Conservation (phyloP, 129 eudicot species). For the Kitagawia praeruptora region DNA sequence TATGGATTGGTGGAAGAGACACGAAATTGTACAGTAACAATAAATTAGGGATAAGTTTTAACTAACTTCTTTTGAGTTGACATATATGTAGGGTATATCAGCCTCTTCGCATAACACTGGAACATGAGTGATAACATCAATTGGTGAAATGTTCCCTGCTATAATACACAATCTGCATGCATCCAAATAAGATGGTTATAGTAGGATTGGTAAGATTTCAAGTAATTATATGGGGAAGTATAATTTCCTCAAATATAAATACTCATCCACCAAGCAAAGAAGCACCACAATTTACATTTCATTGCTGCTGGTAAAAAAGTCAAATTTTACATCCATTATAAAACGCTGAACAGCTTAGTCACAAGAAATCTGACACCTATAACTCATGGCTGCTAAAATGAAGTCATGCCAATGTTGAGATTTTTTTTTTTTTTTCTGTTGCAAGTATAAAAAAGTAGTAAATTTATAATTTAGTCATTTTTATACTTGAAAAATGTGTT, state of each 20-base stretch:
- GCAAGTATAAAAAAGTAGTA: background rate
- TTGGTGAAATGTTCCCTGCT: constrained; percentile 96
- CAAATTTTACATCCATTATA: background rate
- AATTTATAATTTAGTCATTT: too few relatives aligned
- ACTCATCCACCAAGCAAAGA: background rate
- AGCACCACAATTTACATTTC: background rate
- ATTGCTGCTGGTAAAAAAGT: background rate
- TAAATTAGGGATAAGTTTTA: background rate
- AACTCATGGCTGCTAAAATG: background rate
- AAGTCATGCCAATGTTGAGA: background rate
- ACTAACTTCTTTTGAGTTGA: constrained; percentile 88
- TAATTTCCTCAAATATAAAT: background rate
- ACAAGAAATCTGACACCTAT: background rate
- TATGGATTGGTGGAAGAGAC: background rate
- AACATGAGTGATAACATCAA: constrained; percentile 95
- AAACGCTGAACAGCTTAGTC: background rate
- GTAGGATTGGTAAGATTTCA: background rate
- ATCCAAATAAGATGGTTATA: constrained; percentile 4
- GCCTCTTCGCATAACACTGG: constrained; percentile 90
- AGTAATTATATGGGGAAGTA: background rate
- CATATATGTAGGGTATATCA: constrained; percentile 78
- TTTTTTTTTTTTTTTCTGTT: background rate
- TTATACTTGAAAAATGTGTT: background rate
- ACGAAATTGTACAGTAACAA: background rate
- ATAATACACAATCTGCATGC: constrained; percentile 77